phyloP scores from a whole-genome alignment of 208 protist genomes.

The Novymonas esmeraldas region DNA sequence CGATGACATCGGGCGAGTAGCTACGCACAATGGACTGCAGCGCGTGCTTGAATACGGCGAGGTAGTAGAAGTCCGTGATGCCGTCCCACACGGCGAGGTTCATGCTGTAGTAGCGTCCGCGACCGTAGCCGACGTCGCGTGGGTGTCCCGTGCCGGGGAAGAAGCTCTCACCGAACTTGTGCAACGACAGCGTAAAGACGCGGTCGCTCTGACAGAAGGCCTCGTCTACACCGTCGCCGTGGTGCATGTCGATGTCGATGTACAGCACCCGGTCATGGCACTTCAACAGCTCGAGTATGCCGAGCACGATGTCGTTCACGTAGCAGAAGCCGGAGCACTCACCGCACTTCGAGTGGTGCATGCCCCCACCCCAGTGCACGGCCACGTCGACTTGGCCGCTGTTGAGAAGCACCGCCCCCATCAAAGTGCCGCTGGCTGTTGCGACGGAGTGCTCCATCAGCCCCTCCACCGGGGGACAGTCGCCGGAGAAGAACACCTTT shows the following conservation, averaged over 20 bases:
- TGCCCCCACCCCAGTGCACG: constrained; percentile 99
- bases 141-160: constrained; percentile 98
- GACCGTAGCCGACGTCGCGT: constrained; percentile 79
- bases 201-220: constrained; percentile 99
- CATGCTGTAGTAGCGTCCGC: constrained; percentile 86
- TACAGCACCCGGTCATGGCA: constrained; percentile 97
- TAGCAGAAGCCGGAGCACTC: constrained; percentile 99
- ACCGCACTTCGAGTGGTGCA: constrained; percentile 98
- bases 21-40: constrained; percentile 52
- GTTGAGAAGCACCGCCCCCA: constrained; percentile 88
- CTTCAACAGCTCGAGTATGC: constrained; percentile 99
- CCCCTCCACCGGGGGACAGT: constrained; percentile 90
- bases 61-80: constrained; percentile 92
- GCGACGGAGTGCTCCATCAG: constrained; percentile 88
- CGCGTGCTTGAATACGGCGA: constrained; percentile 76
- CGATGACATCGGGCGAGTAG: constrained; percentile 94
- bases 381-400: constrained; percentile 83
- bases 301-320: constrained; percentile 99
- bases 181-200: constrained; percentile 99
- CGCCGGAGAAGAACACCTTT: constrained; percentile 84
- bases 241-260: constrained; percentile 99
- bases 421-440: constrained; percentile 82
- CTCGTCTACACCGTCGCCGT: constrained; percentile 99
- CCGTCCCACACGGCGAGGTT: constrained; percentile 90
- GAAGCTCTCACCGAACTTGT: constrained; percentile 99